A percentile compares a stretch with the other conserved stretches of the same genome.
Evolutionary conservation across 805 yeast genomes (phyloP).

Genomic region (Candida dajiaensis): DNA sequence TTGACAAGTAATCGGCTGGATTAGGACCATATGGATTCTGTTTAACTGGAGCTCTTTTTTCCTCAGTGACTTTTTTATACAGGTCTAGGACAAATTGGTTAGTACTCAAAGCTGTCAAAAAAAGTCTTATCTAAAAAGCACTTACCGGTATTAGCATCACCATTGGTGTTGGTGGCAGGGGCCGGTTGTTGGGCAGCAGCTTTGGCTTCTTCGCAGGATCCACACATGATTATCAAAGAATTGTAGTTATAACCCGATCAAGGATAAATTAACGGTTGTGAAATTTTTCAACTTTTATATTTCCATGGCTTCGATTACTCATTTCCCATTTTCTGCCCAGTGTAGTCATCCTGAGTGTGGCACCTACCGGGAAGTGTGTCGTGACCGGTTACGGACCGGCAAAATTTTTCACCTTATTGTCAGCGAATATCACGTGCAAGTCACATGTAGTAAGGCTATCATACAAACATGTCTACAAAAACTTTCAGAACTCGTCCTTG

Average conservation of each 20-base stretch:
- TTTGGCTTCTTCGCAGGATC: conserved; percentile 22
- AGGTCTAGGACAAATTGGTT: conserved; percentile 2
- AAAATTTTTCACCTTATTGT: background rate
- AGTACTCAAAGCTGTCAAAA: conserved; percentile 3
- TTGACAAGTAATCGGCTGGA: conserved; percentile 87
- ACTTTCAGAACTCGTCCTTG: conserved; percentile 6
- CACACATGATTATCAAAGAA: conserved; percentile 13
- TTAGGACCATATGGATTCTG: conserved; percentile 91
- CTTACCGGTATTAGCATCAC: conserved; percentile 3
- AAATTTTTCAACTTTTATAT: background rate
- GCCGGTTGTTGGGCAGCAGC: conserved; percentile 14
- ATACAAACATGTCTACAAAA: background rate
- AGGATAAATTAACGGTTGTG: background rate
- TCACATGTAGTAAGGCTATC: too few species aligned
- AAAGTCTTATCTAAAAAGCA: background rate
- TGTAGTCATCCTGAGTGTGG: background rate
- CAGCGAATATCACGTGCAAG: too few species aligned
- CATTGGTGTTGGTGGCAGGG: conserved; percentile 4
- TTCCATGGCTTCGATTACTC: background rate
- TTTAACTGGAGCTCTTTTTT: conserved; percentile 26
- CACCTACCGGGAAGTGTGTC: background rate
- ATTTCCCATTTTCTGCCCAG: background rate
- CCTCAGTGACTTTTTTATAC: conserved; percentile 42
- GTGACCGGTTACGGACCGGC: background rate
- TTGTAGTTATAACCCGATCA: background rate